Percentiles rank a stretch among this genome's conserved stretches.
phyloP scores from a whole-genome alignment of 208 protist genomes.

The Polymyxa betae region DNA sequence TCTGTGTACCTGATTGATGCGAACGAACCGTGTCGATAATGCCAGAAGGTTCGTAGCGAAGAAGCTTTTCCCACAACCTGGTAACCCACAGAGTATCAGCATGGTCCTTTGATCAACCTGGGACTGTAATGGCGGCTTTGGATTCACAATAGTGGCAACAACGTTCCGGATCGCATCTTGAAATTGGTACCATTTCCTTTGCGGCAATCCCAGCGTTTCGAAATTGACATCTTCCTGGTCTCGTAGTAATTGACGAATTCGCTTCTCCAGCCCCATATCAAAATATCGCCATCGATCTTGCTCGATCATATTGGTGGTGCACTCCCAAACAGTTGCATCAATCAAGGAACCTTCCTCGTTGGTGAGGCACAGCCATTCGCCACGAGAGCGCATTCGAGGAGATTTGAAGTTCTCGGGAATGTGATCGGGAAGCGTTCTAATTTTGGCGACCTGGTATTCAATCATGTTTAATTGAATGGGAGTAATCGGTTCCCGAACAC shows the following conservation, averaged over 20 bases:
- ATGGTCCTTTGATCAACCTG: not conserved
- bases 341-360: not conserved
- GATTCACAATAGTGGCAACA: not conserved
- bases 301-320: not conserved
- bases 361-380: not conserved
- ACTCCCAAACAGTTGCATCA: not conserved
- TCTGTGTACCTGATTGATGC: conserved; percentile 37
- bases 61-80: conserved; percentile 3
- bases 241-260: not conserved
- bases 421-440: not conserved
- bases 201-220: not conserved
- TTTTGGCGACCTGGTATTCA: not conserved
- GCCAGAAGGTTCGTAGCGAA: not conserved
- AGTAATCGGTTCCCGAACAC: too few species aligned
- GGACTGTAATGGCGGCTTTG: not conserved
- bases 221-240: not conserved
- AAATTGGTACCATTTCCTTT: not conserved
- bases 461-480: not conserved
- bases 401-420: not conserved
- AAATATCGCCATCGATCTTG: conserved; percentile 36
- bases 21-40: not conserved
- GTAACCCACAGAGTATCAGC: not conserved
- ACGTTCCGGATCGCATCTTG: not conserved
- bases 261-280: not conserved
- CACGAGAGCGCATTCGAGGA: not conserved